Percentiles rank a stretch among this genome's conserved stretches.
phyloP scores from a whole-genome alignment of 2,329 filamentous ascomycete species.

The Aspergillus carbonarius region DNA sequence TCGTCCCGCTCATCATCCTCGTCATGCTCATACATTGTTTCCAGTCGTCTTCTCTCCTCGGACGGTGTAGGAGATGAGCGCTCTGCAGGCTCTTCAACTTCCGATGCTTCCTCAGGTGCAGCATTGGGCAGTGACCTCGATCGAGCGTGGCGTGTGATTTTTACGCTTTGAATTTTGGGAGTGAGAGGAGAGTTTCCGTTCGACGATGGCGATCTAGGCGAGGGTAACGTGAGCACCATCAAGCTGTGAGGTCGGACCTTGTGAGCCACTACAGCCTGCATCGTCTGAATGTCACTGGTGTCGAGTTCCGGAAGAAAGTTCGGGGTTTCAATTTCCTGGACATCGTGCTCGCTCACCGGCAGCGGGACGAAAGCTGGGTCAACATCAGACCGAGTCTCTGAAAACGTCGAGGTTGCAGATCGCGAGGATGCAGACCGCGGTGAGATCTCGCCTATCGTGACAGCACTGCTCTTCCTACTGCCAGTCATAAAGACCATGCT shows the following conservation, averaged over 20 bases:
- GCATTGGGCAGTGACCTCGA: constrained; percentile 53
- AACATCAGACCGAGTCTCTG: constrained; percentile 24
- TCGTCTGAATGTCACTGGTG: constrained; percentile 49
- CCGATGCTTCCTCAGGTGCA: constrained; percentile 21
- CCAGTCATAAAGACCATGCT: constrained; percentile 22
- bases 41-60: constrained; percentile 31
- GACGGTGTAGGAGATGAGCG: constrained; percentile 26
- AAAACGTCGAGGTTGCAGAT: constrained; percentile 10
- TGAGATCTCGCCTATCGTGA: constrained; percentile 33
- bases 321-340: constrained; percentile 76
- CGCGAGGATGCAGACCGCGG: constrained; percentile 1
- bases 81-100: constrained; percentile 16
- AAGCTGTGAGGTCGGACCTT: constrained; percentile 46
- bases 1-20: constrained; percentile 29
- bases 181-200: constrained; percentile 26
- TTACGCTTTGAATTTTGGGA: constrained; percentile 25
- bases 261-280: constrained; percentile 37
- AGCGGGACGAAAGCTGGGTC: constrained; percentile 34
- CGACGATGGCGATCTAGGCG: constrained; percentile 29
- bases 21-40: constrained; percentile 39
- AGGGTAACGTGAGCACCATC: constrained; percentile 39
- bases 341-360: constrained; percentile 34
- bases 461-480: constrained; percentile 42
- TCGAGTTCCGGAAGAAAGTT: constrained; percentile 64
- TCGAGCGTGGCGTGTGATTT: constrained; percentile 36